Evolutionary conservation across 768 basidiomycete species (phyloP), one percentile per base, ranked within the genome.

Genomic region (Mycena rebaudengoi): DNA sequence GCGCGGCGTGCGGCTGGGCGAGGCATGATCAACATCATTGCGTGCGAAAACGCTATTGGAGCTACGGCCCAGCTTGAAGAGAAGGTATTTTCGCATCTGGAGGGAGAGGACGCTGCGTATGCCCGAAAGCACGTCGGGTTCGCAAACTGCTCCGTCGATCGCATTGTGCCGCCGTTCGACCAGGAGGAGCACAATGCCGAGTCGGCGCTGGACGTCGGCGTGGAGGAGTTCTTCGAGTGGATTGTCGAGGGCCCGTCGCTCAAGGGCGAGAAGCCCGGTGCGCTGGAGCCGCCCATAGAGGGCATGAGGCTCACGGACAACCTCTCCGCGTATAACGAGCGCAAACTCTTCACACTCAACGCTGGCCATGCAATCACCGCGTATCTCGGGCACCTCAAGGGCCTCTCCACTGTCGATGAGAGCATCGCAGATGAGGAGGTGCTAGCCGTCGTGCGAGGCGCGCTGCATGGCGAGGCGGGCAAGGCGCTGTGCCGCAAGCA

Each of bases 311-410:
- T 78, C 49, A 73, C 73, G 25, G 60, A 72, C 39, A 62, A 76
- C 65, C 75, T 81, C 30, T 48, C 70, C 16, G 71, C 74, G 43
- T 81, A 78, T 64, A 72, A 80, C 66, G 78, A 81, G 66, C 76
- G 80, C 62, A 81, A 81, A 65, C 77, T 81, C 45, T 81, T 77
- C 72, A 80, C 79, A 32, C 76, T 81, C 48, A 81, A 81, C 65
- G 75, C 75, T 45, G 80, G 79, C 4, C 80, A 81, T 66, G 79
- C 78, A 4, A 76, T 75, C 55, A 66, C 71, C 29, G 79, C 79
- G 7, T 81, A 80, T 66, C 77, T 81, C 40, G 79, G 79, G 18
- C 71, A 73, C 64, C 66, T 78, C 40, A 65, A 74, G 37, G 70
- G 72, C 23, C 63, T 73, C 26, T 29, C 30, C 39, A 77, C 76